These are phyloP conservation scores for Wallacemonas collosoma DNA, from an alignment of 208 protist species.

Conservation along the genomic window DNA sequence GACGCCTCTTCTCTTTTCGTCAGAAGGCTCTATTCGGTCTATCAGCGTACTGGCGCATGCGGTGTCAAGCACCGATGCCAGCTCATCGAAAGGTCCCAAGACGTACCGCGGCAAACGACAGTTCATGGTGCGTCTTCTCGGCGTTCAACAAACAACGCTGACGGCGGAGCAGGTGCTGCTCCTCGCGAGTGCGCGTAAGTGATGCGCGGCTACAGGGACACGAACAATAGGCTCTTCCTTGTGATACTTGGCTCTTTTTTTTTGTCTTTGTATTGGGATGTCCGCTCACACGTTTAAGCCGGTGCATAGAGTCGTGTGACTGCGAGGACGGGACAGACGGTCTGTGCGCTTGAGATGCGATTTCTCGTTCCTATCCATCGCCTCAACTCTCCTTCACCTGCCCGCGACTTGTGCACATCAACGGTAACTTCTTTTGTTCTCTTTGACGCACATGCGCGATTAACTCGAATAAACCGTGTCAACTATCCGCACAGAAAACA, in stretches of 20 bases:
- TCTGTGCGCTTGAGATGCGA: too few species aligned
- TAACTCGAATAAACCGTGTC: too few species aligned
- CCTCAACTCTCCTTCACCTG: too few species aligned
- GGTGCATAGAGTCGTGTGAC: background rate
- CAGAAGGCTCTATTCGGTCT: constrained; percentile 27
- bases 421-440: too few species aligned
- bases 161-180: constrained; percentile 56
- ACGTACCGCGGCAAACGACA: constrained; percentile 24
- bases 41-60: constrained; percentile 34
- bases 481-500: too few species aligned
- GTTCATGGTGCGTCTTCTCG: constrained; percentile 49
- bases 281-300: background rate
- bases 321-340: background rate
- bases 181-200: constrained; percentile 16
- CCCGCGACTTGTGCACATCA: too few species aligned
- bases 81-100: background rate
- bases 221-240: background rate
- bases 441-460: too few species aligned
- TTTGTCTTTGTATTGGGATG: background rate
- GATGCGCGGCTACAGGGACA: background rate
- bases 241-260: background rate
- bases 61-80: constrained; percentile 2
- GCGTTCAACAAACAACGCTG: constrained; percentile 55
- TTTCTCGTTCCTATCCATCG: too few species aligned
- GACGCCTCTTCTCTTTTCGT: constrained; percentile 35